Base-by-base conservation (phyloP, 75 land plant species). In the Pinus tabuliformis region DNA sequence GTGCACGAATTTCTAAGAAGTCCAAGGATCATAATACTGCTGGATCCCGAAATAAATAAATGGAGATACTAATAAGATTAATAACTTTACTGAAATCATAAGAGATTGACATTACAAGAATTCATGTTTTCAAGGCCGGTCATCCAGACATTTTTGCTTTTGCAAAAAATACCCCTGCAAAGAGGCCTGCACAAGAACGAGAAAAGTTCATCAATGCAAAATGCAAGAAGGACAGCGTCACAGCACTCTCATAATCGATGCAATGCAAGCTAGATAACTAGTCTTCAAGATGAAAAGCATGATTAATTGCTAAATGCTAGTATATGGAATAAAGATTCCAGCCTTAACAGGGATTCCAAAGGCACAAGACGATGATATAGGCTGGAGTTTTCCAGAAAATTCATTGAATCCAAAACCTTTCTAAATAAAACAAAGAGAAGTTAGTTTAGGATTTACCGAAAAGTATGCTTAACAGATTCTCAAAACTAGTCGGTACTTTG, bases 391-490 rank as follows among this genome's bases (percentile, higher is more conserved):
- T 28, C 33, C 9, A 21, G 18, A 42, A 21, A n/a, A 42, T 68
- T 68, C 49, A 37, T 37, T 65, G 18, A 16, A 75, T 39, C 28
- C 16, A 17, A 1, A 33, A 20, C 54, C 54, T 49, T 9, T 11
- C 11, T 49, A 15, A n/a, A 75, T 24, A 15, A 73, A 22, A 26
- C 6, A 22, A 56, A 71, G n/a, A 54, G 58, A 54, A 42, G 21
- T 49, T n/a, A 60, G 26, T 49, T 6, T 18, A 30, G 42, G 17
- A 79, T 81, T 37, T 89, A 97, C 99, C 99, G 80, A 97, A 92
- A 6, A 91, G 77, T 62, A 97, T 97, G 79, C 99, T 97, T 30
- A 77, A 74, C 22, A 85, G 74, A 71, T 92, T 97, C 57, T 87
- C 73, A 59, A 86, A 30, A 74, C 88, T 97, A 18, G 89, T 86